These are phyloP conservation scores for Hypholoma fasciculare DNA, from an alignment of 768 basidiomycete species.

Conservation along the genomic window DNA sequence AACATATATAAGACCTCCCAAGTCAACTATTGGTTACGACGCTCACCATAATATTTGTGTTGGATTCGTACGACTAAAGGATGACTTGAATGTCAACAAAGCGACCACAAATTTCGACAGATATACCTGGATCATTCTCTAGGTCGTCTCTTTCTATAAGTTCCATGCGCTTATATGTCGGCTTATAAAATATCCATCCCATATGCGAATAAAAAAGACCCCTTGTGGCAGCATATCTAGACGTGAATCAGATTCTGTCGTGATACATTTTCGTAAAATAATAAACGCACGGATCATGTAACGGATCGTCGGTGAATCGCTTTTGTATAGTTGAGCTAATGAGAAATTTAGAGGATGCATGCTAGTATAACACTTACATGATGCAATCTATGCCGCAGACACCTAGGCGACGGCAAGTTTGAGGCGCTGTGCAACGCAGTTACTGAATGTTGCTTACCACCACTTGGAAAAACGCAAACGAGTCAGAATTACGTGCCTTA, in stretches of 20 bases:
- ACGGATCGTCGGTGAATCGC: constrained; percentile 71
- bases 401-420: constrained; percentile 37
- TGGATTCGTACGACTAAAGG: constrained; percentile 64
- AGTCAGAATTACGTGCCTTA: neutral
- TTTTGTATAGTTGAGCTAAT: constrained; percentile 19
- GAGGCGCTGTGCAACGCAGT: neutral
- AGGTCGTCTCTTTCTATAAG: constrained; percentile 70
- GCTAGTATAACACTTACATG: constrained; percentile 47
- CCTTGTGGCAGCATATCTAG: constrained; percentile 69
- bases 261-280: neutral
- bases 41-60: constrained; percentile 63
- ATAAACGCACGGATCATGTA: constrained; percentile 59
- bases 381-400: constrained; percentile 72
- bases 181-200: constrained; percentile 87
- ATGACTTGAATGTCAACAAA: neutral
- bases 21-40: too few species aligned
- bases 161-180: constrained; percentile 60
- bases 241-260: neutral
- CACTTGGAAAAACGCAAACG: constrained; percentile 31
- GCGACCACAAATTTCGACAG: neutral
- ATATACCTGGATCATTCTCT: constrained; percentile 61
- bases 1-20: neutral
- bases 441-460: constrained; percentile 40
- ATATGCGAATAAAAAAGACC: constrained; percentile 78
- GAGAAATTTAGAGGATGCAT: neutral